Evolutionary conservation across 768 basidiomycete species (phyloP), one percentile per base, ranked within the genome.

Genomic region (Psilocybe subaeruginosa): DNA sequence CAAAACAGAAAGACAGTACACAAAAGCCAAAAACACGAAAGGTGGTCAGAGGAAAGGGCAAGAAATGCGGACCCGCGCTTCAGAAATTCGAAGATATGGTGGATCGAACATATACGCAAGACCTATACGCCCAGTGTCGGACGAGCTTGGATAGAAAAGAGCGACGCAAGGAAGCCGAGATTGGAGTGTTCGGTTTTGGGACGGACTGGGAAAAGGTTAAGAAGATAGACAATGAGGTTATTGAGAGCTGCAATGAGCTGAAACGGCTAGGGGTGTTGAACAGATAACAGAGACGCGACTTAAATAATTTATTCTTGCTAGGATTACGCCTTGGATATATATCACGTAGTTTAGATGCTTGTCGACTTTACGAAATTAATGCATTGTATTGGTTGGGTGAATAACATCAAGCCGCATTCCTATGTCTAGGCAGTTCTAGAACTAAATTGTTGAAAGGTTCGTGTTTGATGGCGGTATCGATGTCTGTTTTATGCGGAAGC

Each of bases 191-290:
- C 72, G 97, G 96, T 4, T 78, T 97, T 56, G 93, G 95, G 31
- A 92, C 94, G 9, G 92, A 99, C 71, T 94, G 92, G 91, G 90
- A 94, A 33, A 92, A 93, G 75, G 90, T 99, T 60, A 80, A 82
- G 72, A 73, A 76, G 65, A 90, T 97, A 55, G 84, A 91, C 53
- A 76, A 74, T 31, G 90, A 95, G 78, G 82, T 79, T 39, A 80
- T 94, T 50, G 81, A 82, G 61, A 88, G 85, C 67, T 98, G 96
- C 70, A 91, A 94, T 62, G 87, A 88, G 74, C 77, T 96, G 70
- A 87, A 79, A 74, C 74, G 78, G 70, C 70, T 90, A 68, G 87
- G 89, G 5, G 68, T 89, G 43, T 65, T 88, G 57, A 49, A 64
- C 27, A 62, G 67, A 59, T 72, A 63, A 60, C 54, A 52, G 49